phyloP scores from a whole-genome alignment of 495 filamentous ascomycete species.

The Hypomontagnella submonticulosa region DNA sequence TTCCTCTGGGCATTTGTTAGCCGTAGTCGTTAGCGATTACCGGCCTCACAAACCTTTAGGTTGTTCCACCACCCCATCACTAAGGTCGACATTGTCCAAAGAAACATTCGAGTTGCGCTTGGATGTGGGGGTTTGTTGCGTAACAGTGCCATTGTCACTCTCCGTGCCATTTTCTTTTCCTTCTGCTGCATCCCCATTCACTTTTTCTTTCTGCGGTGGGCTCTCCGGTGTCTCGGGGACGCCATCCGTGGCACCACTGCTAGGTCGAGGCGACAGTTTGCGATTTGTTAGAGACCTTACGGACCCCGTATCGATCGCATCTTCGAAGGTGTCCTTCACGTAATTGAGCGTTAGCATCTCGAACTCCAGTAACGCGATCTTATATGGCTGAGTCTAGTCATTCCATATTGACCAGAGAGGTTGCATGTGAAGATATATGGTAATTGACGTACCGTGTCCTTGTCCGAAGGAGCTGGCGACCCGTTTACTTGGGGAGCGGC shows the following conservation, averaged over 20 bases:
- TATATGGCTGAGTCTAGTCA: slow-evolving; percentile 6
- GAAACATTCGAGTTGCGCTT: slow-evolving; percentile 72
- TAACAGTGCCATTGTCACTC: slow-evolving; percentile 45
- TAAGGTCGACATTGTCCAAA: slow-evolving; percentile 76
- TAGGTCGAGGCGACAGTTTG: slow-evolving; percentile 56
- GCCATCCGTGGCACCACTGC: slow-evolving; percentile 31
- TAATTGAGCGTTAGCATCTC: slow-evolving; percentile 26
- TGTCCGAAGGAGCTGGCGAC: slow-evolving; percentile 50
- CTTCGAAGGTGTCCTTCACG: slow-evolving; percentile 78
- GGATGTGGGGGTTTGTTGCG: slow-evolving; percentile 67
- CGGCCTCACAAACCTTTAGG: slow-evolving; percentile 41
- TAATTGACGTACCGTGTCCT: slow-evolving; percentile 52
- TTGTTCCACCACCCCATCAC: slow-evolving; percentile 55
- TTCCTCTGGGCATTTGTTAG: slow-evolving; percentile 25
- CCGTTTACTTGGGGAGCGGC: slow-evolving; percentile 38
- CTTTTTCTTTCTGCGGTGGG: slow-evolving; percentile 41
- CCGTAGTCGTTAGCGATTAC: neutral
- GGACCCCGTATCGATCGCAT: slow-evolving; percentile 71
- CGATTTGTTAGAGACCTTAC: slow-evolving; percentile 61
- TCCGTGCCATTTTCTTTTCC: slow-evolving; percentile 47
- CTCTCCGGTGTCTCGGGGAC: slow-evolving; percentile 36
- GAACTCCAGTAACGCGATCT: slow-evolving; percentile 4
- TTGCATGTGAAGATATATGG: slow-evolving; percentile 22
- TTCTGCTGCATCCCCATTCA: slow-evolving; percentile 42
- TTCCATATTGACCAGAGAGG: neutral